Base-by-base conservation (phyloP, 2,329 filamentous ascomycete species). In the Colletotrichum liriopes region DNA sequence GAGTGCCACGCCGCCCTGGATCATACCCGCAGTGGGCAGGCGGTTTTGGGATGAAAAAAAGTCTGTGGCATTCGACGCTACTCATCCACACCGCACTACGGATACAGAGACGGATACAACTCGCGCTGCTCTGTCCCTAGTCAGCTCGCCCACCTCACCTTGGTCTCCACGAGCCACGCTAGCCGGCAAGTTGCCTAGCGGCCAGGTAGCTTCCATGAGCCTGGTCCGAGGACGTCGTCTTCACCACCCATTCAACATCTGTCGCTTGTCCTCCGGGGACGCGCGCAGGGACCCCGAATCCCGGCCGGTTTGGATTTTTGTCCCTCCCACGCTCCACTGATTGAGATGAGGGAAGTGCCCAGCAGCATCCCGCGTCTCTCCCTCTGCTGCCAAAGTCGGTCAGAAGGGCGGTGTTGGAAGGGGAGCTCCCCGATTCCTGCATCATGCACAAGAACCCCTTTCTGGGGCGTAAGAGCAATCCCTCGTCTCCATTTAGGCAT, bases 211-310 rank as follows among this genome's bases (percentile, higher is more conserved):
- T 71, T 67, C 68, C 68, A 71, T 61, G 68, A 71, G 68, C 68
- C 68, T 67, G 68, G 64, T 67, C 68, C 64, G 41, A 67, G 68
- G 68, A 71, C 56, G 37, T 43, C 41, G 68, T 71, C 68, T 71
- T 71, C 59, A 56, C 45, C 41, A 37, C 45, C 56, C 4, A 43
- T 60, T 60, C 65, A 39, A 67, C 65, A 29, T 62, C 65, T 55
- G 8, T 55, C 37, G 29, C 58, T 45, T 45, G 45, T 51, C 45
- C 52, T 54, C 67, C 56, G 64, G 68, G 58, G 68, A 71, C 68
- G 32, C 49, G 58, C 68, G 64, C 64, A 67, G 68, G 56, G 64
- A 41, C 63, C 63, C 68, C 68, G 56, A 67, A 67, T 62, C 56
- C 68, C 68, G 68, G 68, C 68, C 63, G 64, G 49, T 67, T 71